Conservation (phyloP, 805 yeast species). For the Candida cerambycidarum region DNA sequence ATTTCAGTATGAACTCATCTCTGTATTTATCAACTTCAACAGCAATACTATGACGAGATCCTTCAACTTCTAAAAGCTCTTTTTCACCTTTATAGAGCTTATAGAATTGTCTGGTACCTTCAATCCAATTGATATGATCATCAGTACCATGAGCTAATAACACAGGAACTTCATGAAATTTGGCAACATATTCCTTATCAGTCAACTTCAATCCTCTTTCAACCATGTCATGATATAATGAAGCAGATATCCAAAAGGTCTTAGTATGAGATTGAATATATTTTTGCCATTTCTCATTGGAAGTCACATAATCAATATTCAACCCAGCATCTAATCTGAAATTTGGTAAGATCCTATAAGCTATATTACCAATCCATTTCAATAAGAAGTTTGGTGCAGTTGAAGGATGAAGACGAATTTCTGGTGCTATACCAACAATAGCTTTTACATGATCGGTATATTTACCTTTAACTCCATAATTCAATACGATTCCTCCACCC, state of each 20-base stretch:
- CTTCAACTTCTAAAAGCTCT: constrained; percentile 23
- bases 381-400: constrained; percentile 53
- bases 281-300: constrained; percentile 45
- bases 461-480: constrained; percentile 60
- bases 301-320: constrained; percentile 53
- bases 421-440: constrained; percentile 57
- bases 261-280: constrained; percentile 41
- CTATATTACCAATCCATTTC: constrained; percentile 41
- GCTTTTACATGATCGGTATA: constrained; percentile 46
- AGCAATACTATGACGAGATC: constrained; percentile 46
- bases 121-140: constrained; percentile 61
- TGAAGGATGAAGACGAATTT: constrained; percentile 55
- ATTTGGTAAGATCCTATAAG: constrained; percentile 43
- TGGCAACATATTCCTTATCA: constrained; percentile 32
- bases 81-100: constrained; percentile 33
- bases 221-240: constrained; percentile 61
- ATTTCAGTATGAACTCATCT: constrained; percentile 7
- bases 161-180: constrained; percentile 42
- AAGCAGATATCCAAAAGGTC: constrained; percentile 51
- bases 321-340: constrained; percentile 55
- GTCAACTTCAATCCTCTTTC: constrained; percentile 57
- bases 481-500: constrained; percentile 76
- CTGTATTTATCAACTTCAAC: constrained; percentile 15
- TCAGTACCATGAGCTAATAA: constrained; percentile 61
- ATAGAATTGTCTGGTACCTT: constrained; percentile 46